Evolutionary conservation across 2,329 filamentous ascomycete genomes (phyloP), one percentile per base, ranked within the genome.

Genomic region (Knoxdaviesia proteae): DNA sequence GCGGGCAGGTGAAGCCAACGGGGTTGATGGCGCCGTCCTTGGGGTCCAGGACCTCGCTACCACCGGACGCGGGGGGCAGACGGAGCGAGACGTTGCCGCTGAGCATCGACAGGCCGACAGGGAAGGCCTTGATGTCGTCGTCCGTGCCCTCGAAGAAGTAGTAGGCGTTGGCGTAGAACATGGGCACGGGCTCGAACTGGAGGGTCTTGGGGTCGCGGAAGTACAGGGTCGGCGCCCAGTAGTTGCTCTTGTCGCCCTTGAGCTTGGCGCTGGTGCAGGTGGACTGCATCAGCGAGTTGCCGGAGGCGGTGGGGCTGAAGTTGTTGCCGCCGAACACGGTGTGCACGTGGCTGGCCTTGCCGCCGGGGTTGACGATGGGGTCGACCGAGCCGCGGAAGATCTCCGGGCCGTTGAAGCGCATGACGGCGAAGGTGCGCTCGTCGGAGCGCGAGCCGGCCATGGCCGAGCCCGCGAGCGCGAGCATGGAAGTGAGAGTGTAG

Each of bases 141-240:
- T 77, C 67, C 49, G 73, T 71, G 38, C 62, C 52, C 49, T 78
- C 73, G 55, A 78, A 77, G 58, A 80, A 77, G 61, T 88, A 87
- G 64, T 90, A 90, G 47, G 71, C 71, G 53, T 77, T 77, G 70
- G 79, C 76, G 55, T 83, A 83, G 52, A 78, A 76, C 47, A 81
- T 61, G 38, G 74, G 65, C 11, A 86, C 80, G 34, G 68, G 65
- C 56, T 77, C 71, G 49, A 83, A 73, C 42, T 66, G 68, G 40
- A 70, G 71, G 48, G 76, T 72, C 49, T 68, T 61, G 51, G 73
- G 67, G 48, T 80, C 69, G 49, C 67, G 61, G 58, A 78, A 84
- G 60, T 77, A 86, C 3, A 87, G 61, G 32, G 65, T 64, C 1
- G 82, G 80, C 44, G 77, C 74, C 82, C 82, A 87, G 64, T 88